phyloP scores from a whole-genome alignment of 768 basidiomycete genomes.

The Termitomyces sp. region DNA sequence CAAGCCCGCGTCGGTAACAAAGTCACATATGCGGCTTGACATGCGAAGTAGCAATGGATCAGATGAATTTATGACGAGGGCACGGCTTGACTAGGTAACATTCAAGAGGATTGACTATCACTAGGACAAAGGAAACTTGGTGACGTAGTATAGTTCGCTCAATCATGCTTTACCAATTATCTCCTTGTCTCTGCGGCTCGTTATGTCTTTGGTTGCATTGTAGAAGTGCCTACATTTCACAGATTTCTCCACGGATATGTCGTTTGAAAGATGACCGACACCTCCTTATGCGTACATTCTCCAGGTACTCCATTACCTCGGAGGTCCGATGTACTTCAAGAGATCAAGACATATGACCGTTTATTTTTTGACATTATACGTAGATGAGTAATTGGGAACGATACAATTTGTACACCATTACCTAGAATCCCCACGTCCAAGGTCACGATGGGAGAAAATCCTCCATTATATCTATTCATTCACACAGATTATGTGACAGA shows the following conservation, averaged over 20 bases:
- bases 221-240: neutral
- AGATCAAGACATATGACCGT: neutral
- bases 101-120: no score
- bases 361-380: neutral
- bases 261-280: neutral
- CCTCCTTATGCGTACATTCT: neutral
- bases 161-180: no score
- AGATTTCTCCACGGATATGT: neutral
- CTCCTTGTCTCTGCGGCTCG: neutral
- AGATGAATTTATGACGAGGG: neutral
- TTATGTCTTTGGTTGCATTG: neutral
- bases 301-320: neutral
- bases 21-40: neutral
- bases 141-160: neutral
- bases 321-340: constrained; percentile 2
- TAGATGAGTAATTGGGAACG: neutral
- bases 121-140: no score
- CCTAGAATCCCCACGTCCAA: neutral
- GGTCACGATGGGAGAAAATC: neutral
- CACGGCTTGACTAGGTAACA: neutral
- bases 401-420: neutral
- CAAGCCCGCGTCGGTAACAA: no score
- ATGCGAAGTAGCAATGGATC: neutral
- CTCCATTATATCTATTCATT: neutral
- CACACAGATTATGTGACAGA: no score